Conservation (phyloP, 140 eudicot species). For the Anethum foeniculum region DNA sequence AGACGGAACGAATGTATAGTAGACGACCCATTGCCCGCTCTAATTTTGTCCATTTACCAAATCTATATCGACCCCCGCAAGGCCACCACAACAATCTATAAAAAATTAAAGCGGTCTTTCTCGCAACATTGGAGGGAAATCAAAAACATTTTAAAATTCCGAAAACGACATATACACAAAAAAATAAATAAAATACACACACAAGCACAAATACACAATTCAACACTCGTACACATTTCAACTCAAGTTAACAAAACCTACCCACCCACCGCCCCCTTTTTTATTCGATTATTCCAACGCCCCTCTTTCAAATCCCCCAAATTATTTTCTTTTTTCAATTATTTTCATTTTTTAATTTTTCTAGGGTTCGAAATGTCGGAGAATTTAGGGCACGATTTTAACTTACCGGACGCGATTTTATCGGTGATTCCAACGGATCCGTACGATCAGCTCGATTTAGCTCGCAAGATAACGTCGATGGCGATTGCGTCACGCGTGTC, state of each 20-base stretch:
- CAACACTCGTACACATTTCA: neutral
- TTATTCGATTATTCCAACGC: conserved; percentile 1
- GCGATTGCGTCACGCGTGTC: conserved; percentile 93
- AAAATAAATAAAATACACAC: neutral
- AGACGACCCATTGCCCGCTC: too few relatives aligned
- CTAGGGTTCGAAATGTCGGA: conserved; percentile 39
- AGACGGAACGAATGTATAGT: too few relatives aligned
- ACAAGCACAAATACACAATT: neutral
- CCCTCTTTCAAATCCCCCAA: neutral
- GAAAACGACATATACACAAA: neutral
- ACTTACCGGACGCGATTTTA: conserved; percentile 62
- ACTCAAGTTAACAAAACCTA: neutral
- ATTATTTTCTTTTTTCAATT: neutral
- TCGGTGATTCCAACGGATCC: conserved; percentile 89
- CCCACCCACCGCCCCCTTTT: conserved; percentile 8
- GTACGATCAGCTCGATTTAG: conserved; percentile 85
- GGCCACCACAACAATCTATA: neutral
- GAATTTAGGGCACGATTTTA: conserved; percentile 52
- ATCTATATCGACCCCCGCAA: neutral
- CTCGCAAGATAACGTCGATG: conserved; percentile 92
- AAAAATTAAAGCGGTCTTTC: neutral
- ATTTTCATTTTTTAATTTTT: neutral
- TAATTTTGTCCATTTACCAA: neutral
- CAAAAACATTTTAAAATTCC: neutral
- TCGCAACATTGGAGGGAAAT: conserved; percentile 2